Evolutionary conservation across 345 rosid species (phyloP).

Genomic region (Moricandia moricandioides): DNA sequence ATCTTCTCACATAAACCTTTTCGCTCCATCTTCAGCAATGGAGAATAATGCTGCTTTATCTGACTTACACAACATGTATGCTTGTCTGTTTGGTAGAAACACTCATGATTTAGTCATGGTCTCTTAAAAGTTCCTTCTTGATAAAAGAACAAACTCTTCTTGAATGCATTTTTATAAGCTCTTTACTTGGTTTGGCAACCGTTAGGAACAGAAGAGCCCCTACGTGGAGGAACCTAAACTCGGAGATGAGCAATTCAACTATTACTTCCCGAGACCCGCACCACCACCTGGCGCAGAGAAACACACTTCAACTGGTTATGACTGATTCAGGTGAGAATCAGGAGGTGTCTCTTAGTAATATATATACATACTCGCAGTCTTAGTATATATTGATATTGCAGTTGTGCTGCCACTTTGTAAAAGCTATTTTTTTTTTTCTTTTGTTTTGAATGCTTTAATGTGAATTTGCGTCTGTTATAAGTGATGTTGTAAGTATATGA

Average conservation of each 20-base stretch:
- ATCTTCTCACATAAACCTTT: conserved; percentile 21
- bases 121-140: not conserved
- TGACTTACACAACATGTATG: conserved; percentile 16
- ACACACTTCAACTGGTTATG: conserved; percentile 45
- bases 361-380: not conserved
- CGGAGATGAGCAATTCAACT: conserved; percentile 37
- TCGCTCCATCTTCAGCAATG: conserved; percentile 4
- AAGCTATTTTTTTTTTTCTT: not conserved
- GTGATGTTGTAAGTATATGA: not conserved
- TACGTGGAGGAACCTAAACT: conserved; percentile 72
- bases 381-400: conserved; percentile 8
- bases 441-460: not conserved
- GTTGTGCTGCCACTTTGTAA: conserved; percentile 9
- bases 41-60: not conserved
- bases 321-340: conserved; percentile 25
- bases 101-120: not conserved
- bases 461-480: not conserved
- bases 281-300: conserved; percentile 76
- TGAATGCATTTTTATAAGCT: not conserved
- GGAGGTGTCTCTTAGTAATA: conserved; percentile 6
- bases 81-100: conserved; percentile 1
- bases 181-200: conserved; percentile 8
- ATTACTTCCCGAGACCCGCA: conserved; percentile 59
- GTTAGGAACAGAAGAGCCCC: conserved; percentile 49
- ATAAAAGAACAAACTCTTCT: not conserved